Evolutionary conservation across 495 filamentous ascomycete genomes (phyloP).

Genomic region (Xylaria flabelliformis): DNA sequence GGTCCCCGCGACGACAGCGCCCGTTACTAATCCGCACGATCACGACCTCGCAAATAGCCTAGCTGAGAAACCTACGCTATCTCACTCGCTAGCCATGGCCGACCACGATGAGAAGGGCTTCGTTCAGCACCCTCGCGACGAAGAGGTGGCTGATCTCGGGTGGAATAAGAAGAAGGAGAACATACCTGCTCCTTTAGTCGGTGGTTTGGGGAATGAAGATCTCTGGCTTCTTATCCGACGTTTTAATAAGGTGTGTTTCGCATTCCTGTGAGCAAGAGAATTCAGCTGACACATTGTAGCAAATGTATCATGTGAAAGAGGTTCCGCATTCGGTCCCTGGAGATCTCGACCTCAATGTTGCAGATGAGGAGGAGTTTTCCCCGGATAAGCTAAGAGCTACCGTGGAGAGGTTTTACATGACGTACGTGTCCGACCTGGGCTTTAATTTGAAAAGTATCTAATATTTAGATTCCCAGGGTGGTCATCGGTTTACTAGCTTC

Average conservation of each 20-base stretch:
- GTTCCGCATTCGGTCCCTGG: constrained; percentile 54
- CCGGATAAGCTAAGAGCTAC: constrained; percentile 84
- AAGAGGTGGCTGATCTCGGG: constrained; percentile 68
- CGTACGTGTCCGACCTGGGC: constrained; percentile 40
- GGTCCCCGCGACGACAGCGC: constrained; percentile 39
- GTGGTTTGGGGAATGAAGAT: constrained; percentile 80
- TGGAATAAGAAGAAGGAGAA: constrained; percentile 70
- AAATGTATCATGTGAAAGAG: constrained; percentile 88
- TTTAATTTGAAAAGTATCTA: neutral
- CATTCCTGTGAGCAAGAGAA: neutral
- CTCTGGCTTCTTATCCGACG: constrained; percentile 80
- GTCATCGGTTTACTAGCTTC: constrained; percentile 69
- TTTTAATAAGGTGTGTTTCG: constrained; percentile 74
- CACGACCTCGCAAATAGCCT: constrained; percentile 38
- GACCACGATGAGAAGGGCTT: constrained; percentile 44
- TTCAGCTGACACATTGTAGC: constrained; percentile 51
- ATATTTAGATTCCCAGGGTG: constrained; percentile 43
- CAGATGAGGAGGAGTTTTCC: constrained; percentile 82
- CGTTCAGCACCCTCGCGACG: constrained; percentile 41
- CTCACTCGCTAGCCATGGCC: constrained; percentile 45
- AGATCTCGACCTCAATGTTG: constrained; percentile 79
- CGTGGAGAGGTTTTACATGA: constrained; percentile 86
- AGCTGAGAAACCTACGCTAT: constrained; percentile 43
- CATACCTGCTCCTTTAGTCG: constrained; percentile 69
- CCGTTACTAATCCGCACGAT: constrained; percentile 33